Base-by-base conservation (phyloP, 2,329 filamentous ascomycete genomes). In the Coccinonectria pachysandricola region DNA sequence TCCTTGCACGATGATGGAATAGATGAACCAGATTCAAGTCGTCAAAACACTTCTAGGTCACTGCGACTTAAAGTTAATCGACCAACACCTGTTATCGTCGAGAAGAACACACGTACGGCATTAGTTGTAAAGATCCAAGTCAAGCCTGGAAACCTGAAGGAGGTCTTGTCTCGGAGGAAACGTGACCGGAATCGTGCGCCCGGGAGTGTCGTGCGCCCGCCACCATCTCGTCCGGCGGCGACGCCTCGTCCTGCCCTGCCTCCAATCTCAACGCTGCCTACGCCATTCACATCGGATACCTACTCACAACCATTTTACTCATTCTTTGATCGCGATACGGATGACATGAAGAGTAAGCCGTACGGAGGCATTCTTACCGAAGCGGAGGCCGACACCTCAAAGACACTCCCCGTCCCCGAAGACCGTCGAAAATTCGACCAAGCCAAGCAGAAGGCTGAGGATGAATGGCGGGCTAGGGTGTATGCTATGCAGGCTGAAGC, bases 331-430 rank as follows among this genome's bases (percentile, higher is more conserved):
- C 83, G 82, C 39, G 88, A 95, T 42, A 75, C 75, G 11, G 87
- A 95, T 33, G 87, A 96, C 45, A 63, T 76, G 19, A 94, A 92
- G 52, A 81, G 81, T 25, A 96, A 94, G 50, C 91, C 91, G 0
- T 98, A 96, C 40, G 91, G 91, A 15, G 91, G 91, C 2, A 93
- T 98, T 26, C 64, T 98, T 15, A 82, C 73, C 0, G 88, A 96
- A 53, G 66, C 68, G 0, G 88, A 98, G 52, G 87, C 87, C 1
- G 88, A 96, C 47, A 98, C 91, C 0, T 77, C 81, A 3, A 83
- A 83, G 45, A 96, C 91, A 0, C 67, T 94, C 19, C 91, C 91
- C 1, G 71, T 75, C 17, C 69, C 78, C 22, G 71, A 77, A 27
- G 91, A 98, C 50, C 76, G 88, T 23, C 77, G 81, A 36, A 76